These are phyloP conservation scores for Chaetoscypha palmicola DNA, from an alignment of 2,329 filamentous ascomycete genomes.

Conservation along the genomic window DNA sequence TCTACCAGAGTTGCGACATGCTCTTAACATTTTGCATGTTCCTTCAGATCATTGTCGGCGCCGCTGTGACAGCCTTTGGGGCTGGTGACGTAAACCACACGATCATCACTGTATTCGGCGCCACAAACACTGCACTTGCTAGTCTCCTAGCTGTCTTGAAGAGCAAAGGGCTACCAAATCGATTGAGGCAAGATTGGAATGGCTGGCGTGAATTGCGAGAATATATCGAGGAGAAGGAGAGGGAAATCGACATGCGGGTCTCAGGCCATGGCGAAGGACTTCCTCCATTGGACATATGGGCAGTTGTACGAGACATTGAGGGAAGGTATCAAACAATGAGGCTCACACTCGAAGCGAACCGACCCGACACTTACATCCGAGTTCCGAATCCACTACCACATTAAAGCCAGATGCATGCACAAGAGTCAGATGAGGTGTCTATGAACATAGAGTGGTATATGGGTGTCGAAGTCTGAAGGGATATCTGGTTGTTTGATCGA, in stretches of 20 bases:
- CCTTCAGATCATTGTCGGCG: constrained; percentile 40
- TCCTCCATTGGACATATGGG: constrained; percentile 26
- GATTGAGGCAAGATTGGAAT: constrained; percentile 39
- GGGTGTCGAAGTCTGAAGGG: too few relatives aligned
- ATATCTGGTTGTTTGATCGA: too few relatives aligned
- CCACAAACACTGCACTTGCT: constrained; percentile 55
- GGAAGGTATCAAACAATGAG: constrained; percentile 38
- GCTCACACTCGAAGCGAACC: constrained; percentile 36
- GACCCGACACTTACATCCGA: constrained; percentile 34
- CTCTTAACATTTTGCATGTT: constrained; percentile 39
- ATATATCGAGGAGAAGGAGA: constrained; percentile 45
- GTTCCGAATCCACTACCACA: constrained; percentile 4
- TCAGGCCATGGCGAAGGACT: constrained; percentile 37
- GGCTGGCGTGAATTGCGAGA: constrained; percentile 41
- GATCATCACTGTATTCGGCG: constrained; percentile 50
- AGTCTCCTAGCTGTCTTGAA: constrained; percentile 51
- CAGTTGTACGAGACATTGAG: constrained; percentile 13
- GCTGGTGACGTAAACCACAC: constrained; percentile 40
- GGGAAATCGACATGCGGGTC: constrained; percentile 31
- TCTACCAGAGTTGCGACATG: constrained; percentile 30
- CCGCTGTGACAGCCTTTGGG: constrained; percentile 41
- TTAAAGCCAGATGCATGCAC: neutral
- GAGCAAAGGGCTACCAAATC: constrained; percentile 41
- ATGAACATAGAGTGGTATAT: too few relatives aligned
- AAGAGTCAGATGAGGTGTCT: neutral